These are phyloP conservation scores for Rhizophora apiculata DNA, from an alignment of 345 rosid species.

Conservation along the genomic window DNA sequence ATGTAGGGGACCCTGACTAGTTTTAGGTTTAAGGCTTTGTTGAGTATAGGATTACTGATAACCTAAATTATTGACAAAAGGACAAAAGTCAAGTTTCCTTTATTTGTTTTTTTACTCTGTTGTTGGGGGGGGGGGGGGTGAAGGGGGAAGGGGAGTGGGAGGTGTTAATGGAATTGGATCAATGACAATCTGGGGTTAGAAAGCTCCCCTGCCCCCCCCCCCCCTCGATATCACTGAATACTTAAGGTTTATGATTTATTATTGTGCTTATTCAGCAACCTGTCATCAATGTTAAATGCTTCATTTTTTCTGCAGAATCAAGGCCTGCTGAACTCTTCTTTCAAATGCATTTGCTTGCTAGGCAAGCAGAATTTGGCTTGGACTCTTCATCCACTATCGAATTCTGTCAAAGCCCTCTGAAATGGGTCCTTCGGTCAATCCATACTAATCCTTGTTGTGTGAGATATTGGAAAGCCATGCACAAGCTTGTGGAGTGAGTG, in stretches of 20 bases:
- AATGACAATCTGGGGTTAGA: too few species aligned
- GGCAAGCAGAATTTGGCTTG: constrained; percentile 30
- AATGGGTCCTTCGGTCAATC: constrained; percentile 87
- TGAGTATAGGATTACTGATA: too few species aligned
- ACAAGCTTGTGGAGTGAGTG: constrained; percentile 37
- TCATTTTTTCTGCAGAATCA: constrained; percentile 53
- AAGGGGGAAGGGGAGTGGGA: too few species aligned
- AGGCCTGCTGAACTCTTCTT: constrained; percentile 85
- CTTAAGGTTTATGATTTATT: background rate
- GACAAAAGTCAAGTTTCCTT: too few species aligned
- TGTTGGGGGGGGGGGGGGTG: too few species aligned
- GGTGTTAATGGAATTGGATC: too few species aligned
- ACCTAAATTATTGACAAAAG: too few species aligned
- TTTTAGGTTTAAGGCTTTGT: too few species aligned
- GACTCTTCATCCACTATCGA: constrained; percentile 43
- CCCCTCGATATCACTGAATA: background rate
- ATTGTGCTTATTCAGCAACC: background rate
- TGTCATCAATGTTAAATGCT: background rate
- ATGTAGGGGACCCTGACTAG: too few species aligned
- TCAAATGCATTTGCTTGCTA: constrained; percentile 91
- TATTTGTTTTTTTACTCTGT: too few species aligned
- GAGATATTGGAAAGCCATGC: constrained; percentile 78
- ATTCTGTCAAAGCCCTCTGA: constrained; percentile 56
- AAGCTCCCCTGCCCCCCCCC: too few species aligned
- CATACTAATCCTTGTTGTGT: constrained; percentile 72